phyloP scores from a whole-genome alignment of 2,329 filamentous ascomycete genomes.

The Calycina herbarum region DNA sequence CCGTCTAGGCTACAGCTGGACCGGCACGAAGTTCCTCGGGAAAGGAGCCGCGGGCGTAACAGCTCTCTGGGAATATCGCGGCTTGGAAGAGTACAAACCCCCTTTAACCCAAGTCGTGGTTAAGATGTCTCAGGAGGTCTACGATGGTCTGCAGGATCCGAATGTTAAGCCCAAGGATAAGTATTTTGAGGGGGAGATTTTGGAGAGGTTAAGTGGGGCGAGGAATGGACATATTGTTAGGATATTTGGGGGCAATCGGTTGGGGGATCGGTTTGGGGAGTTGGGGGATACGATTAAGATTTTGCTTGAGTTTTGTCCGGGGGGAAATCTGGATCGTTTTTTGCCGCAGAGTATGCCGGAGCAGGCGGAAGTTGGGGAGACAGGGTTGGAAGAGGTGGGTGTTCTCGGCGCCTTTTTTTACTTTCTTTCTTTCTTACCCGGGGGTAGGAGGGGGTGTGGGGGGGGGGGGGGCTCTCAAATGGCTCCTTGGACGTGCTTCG shows the following conservation, averaged over 20 bases:
- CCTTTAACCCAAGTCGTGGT: slow-evolving; percentile 13
- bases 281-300: slow-evolving; percentile 16
- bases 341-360: neutral
- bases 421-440: too few relatives aligned
- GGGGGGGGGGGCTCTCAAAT: too few relatives aligned
- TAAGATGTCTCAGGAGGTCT: slow-evolving; percentile 2
- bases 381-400: neutral
- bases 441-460: too few relatives aligned
- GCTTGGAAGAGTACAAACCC: neutral
- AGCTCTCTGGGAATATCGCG: slow-evolving; percentile 17
- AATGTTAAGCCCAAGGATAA: neutral
- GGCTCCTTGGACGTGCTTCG: neutral
- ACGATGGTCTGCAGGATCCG: neutral
- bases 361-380: neutral
- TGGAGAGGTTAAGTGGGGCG: neutral
- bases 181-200: slow-evolving; percentile 11
- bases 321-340: slow-evolving; percentile 15
- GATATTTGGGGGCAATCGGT: slow-evolving; percentile 14
- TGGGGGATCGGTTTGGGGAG: slow-evolving; percentile 13
- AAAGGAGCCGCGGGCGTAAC: slow-evolving; percentile 15
- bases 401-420: too few relatives aligned
- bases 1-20: neutral
- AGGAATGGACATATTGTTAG: slow-evolving; percentile 14
- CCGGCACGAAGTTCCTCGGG: slow-evolving; percentile 10
- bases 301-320: slow-evolving; percentile 21